Conservation (phyloP, 768 basidiomycete species). For the Imleria badia region DNA sequence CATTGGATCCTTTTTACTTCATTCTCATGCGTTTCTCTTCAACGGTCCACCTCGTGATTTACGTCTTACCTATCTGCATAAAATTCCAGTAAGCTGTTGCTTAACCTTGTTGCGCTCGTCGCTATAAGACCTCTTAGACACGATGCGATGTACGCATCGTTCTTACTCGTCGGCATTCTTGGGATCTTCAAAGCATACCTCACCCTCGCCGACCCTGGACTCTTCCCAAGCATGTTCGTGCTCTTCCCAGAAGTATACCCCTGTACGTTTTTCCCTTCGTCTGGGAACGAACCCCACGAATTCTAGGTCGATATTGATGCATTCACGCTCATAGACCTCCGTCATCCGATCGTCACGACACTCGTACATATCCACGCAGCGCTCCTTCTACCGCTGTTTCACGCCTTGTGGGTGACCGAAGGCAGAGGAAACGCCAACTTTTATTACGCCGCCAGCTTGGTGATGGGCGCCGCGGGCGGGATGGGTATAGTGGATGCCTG, state of each 20-base stretch:
- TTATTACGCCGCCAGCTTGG: constrained; percentile 94
- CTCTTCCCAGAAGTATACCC: constrained; percentile 84
- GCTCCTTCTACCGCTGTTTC: constrained; percentile 86
- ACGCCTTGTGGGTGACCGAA: constrained; percentile 86
- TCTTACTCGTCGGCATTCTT: constrained; percentile 73
- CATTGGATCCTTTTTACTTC: background rate
- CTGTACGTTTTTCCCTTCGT: constrained; percentile 55
- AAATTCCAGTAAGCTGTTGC: constrained; percentile 70
- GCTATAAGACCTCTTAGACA: constrained; percentile 45
- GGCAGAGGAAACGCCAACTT: constrained; percentile 98
- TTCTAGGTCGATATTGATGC: background rate
- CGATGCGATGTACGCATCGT: constrained; percentile 79
- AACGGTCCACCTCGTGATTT: constrained; percentile 80
- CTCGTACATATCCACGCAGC: constrained; percentile 83
- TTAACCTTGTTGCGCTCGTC: background rate
- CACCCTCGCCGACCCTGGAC: constrained; percentile 82
- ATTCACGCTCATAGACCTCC: constrained; percentile 60
- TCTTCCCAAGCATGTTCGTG: constrained; percentile 78
- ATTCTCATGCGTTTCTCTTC: background rate
- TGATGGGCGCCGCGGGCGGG: constrained; percentile 87
- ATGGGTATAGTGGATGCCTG: constrained; percentile 79
- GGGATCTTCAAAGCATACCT: constrained; percentile 91
- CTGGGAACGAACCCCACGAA: background rate
- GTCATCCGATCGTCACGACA: constrained; percentile 80
- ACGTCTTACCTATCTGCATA: constrained; percentile 79